A percentile compares a stretch with the other conserved stretches of the same genome.
Conservation (phyloP, 371 early-diverging fungal species). For the Chytridium lagenaria region DNA sequence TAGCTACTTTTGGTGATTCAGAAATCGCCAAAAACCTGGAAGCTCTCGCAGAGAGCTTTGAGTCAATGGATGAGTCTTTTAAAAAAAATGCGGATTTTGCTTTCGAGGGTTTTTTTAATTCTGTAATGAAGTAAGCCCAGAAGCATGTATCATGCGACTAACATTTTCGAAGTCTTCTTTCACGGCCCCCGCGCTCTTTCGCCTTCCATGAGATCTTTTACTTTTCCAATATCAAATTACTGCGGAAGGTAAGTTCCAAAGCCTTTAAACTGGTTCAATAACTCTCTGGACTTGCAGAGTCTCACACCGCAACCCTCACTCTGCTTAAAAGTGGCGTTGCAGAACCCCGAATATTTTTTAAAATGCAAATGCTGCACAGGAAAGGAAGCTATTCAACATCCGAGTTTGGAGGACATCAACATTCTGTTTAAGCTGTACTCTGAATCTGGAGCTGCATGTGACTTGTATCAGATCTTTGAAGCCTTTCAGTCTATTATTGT, state of each 20-base stretch:
- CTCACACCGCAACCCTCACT: not conserved
- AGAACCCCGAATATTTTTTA: not conserved
- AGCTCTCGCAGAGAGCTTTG: too few relatives aligned
- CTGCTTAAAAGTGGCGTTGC: not conserved
- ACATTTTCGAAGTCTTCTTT: not conserved
- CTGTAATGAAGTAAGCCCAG: too few relatives aligned
- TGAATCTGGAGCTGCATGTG: not conserved
- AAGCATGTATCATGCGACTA: too few relatives aligned
- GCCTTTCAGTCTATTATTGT: not conserved
- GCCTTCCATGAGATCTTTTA: not conserved
- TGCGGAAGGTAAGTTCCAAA: not conserved
- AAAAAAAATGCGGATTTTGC: too few relatives aligned
- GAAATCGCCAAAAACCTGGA: too few relatives aligned
- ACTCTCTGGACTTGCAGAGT: not conserved
- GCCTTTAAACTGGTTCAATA: not conserved
- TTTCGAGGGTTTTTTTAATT: too few relatives aligned
- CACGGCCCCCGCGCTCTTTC: not conserved
- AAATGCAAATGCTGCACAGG: not conserved
- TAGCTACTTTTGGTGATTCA: too few relatives aligned
- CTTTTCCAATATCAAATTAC: not conserved
- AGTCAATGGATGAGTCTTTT: too few relatives aligned
- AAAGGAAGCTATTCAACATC: not conserved
- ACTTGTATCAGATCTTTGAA: not conserved
- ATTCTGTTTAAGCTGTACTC: constrained; percentile 2
- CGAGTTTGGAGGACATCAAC: not conserved